Conservation (phyloP, 176 grass and related monocot genomes). For the Aegilops bicornis region DNA sequence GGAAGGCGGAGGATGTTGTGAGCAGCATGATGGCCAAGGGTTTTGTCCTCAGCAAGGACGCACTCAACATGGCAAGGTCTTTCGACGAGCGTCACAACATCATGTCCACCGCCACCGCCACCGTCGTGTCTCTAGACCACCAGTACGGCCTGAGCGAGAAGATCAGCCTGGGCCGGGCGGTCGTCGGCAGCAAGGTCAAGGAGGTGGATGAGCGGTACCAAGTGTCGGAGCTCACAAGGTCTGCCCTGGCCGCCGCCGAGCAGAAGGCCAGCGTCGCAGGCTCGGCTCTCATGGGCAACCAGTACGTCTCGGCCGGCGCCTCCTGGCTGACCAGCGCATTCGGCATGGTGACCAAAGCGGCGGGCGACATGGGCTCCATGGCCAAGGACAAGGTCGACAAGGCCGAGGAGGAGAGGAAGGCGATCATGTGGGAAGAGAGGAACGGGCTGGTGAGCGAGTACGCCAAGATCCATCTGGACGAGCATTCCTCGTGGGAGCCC, state of each 20-base stretch:
- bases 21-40: constrained; percentile 98
- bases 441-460: constrained; percentile 75
- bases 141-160: constrained; percentile 84
- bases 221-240: constrained; percentile 72
- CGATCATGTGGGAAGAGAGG: constrained; percentile 71
- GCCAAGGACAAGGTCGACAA: constrained; percentile 86
- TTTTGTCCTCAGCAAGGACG: constrained; percentile 91
- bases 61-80: constrained; percentile 64
- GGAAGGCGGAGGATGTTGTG: constrained; percentile 93
- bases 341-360: constrained; percentile 72
- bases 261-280: constrained; percentile 71
- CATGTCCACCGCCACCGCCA: constrained; percentile 73
- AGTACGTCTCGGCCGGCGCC: constrained; percentile 81
- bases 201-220: constrained; percentile 85
- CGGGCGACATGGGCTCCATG: constrained; percentile 72
- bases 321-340: constrained; percentile 82
- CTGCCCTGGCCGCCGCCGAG: constrained; percentile 76
- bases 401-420: constrained; percentile 85
- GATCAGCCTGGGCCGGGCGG: constrained; percentile 64
- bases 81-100: constrained; percentile 87
- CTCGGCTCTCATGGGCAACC: constrained; percentile 75
- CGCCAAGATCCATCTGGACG: constrained; percentile 82
- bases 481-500: constrained; percentile 59
- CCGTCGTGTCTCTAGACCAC: constrained; percentile 67
- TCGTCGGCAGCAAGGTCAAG: constrained; percentile 75